Evolutionary conservation across 75 land plant species (phyloP), one percentile per base, ranked within the genome.

Genomic region (Larix kaempferi): DNA sequence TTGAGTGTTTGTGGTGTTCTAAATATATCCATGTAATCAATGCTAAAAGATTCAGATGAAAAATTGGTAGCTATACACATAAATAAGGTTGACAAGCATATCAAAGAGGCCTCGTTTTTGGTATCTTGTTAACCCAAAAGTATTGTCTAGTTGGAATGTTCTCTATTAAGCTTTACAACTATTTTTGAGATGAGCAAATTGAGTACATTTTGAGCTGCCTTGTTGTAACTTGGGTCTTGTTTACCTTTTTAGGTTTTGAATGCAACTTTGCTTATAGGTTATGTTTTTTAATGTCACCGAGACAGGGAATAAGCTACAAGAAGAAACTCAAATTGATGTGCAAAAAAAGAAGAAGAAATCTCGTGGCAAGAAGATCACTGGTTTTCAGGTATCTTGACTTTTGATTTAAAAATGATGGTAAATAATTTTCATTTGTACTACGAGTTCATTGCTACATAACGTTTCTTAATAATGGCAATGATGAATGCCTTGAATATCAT

Each of bases 321-420:
- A 85, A 11, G 87, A 93, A 58, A 72, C 77, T 54, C 87, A 85
- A 69, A 86, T 97, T 55, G 81, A 97, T 57, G 82, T 97, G 60
- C 89, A 89, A 29, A 91, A 76, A 62, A 93, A 86, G 82, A 90
- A 83, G 65, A 93, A 91, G 84, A 91, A 81, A 63, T 83, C 92
- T 14, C 88, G 85, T 62, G 93, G 87, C 21, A 98, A 93, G 83
- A 97, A 97, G 78, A 97, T 97, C 35, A 97, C 99, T 19, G 98
- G 99, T 22, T 87, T 97, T 84, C 98, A 94, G 91, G 99, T 97
- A 86, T 71, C 17, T 19, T 27, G 21, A 35, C 37, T 60, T 14
- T 14, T 49, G 54, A 49, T 11, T 10, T 49, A 10, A 6, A 21
- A 39, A 7, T 19, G n/a, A 39, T 71, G 19, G 21, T 74, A 49